Base-by-base conservation (phyloP, 371 early-diverging fungal species). In the Rhizomucor pusillus region DNA sequence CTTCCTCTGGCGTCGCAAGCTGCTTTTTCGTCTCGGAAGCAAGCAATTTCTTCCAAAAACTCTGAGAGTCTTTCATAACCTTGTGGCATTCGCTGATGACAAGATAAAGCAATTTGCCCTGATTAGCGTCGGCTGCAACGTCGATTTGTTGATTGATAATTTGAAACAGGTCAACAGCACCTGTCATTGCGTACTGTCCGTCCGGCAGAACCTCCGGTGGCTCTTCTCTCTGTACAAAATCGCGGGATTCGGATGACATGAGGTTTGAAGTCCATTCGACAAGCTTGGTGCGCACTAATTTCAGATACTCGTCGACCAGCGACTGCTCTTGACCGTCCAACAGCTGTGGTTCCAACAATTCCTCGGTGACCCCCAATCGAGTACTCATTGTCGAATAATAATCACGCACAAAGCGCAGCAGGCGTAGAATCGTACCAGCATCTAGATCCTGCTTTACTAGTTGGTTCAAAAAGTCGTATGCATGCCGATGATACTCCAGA, bases 111-210 rank as follows among this genome's bases (percentile, higher is more conserved):
- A 98, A 71, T 50, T 85, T 90, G 14, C 89, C 90, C n/a, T 91
- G 87, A 45, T 89, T 87, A 1, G 92, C 89, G 24, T 89, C 84
- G 16, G 81, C 78, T 0, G 92, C 96, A 9, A 96, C 72, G 48
- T 94, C 93, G 36, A 98, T 85, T 62, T 97, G 97, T 74, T 97
- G 95, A 65, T 95, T 96, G 59, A 97, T 84, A 76, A 97, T 95
- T 67, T 95, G 91, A 69, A 96, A 97, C 62, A 95, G 75, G 48
- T 94, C 88, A 16, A 90, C 87, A 2, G 93, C 82, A 3, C 89
- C 90, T 13, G 88, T 72, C 49, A 94, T 80, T 16, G 89, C 80
- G 60, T 92, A 96, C 43, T 86, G 79, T 11, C 88, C 90, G 57
- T 87, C 87, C 16, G 80, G 78, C 54, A 90, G 89, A 60, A 75